Evolutionary conservation across 1,284 basidiomycete genomes (phyloP), one percentile per base, ranked within the genome.

Genomic region (Earliella scabrosa): DNA sequence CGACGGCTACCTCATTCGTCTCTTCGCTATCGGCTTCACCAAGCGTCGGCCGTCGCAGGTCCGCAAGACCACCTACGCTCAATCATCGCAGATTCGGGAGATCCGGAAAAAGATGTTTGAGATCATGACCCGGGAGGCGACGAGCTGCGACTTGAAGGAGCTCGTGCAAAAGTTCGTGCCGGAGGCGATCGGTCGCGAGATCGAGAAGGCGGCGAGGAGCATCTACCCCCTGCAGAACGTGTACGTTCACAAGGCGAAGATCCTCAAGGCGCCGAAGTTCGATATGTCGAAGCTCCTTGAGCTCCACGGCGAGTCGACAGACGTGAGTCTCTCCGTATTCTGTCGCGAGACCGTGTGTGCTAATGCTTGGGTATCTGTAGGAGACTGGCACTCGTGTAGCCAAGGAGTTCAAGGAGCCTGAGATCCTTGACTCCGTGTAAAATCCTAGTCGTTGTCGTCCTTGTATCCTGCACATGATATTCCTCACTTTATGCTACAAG

Each of bases 41-140:
- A 97, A 97, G 83, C 92, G 95, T 68, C 90, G 97, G 67, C 93
- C 90, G 71, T 87, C 92, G 75, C 97, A 99, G 81, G 97, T 99
- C 73, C 92, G 91, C 81, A 99, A 98, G 86, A 99, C 97, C 59
- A 98, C 97, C 46, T 99, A 99, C 78, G 97, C 97, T 54, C 92
- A 98, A 79, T 85, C 93, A 24, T 83, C 89, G 69, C 97, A 99
- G 81, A 87, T 99, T 71, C 90, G 94, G 64, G 95, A 97, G 82
- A 99, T 99, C 77, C 86, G 97, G 75, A 93, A 94, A 78, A 98
- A 98, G 88, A 99, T 99, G 97, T 95, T 97, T 71, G 97, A 99
- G 85, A 98, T 99, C 78, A 98, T 99, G 88, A 95, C 88, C 64
- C 89, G 97, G 68, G 97, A 99, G 80, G 93, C 95, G 58, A 86